phyloP scores from a whole-genome alignment of 2,329 filamentous ascomycete genomes.

The Fulvia fulva region DNA sequence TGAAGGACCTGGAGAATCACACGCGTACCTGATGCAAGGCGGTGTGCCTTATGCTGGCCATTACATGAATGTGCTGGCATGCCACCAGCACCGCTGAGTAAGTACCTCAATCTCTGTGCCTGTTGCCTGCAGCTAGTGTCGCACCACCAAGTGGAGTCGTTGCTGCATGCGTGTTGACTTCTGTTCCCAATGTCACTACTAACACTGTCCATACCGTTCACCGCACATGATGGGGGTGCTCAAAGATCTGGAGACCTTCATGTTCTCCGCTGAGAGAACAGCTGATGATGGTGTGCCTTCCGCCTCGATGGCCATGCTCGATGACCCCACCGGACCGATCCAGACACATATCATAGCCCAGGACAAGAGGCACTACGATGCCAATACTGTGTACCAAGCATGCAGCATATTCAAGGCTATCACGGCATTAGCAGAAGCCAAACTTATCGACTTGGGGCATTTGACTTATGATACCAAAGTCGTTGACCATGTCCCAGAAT shows the following conservation, averaged over 20 bases:
- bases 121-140: too few relatives aligned
- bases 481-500: constrained; percentile 13
- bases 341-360: constrained; percentile 15
- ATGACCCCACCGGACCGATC: constrained; percentile 14
- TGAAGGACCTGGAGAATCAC: too few relatives aligned
- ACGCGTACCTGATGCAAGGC: too few relatives aligned
- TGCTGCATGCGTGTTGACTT: not conserved
- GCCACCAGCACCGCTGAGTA: too few relatives aligned
- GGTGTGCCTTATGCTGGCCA: too few relatives aligned
- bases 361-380: constrained; percentile 15
- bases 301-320: constrained; percentile 21
- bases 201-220: not conserved
- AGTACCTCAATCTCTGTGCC: too few relatives aligned
- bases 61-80: too few relatives aligned
- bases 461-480: constrained; percentile 20
- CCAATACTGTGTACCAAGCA: constrained; percentile 26
- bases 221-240: constrained; percentile 7
- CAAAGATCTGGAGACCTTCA: constrained; percentile 14
- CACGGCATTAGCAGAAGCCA: constrained; percentile 21
- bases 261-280: constrained; percentile 7
- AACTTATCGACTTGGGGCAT: constrained; percentile 21
- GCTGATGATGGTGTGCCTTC: constrained; percentile 18
- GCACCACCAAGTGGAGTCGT: too few relatives aligned
- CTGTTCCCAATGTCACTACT: not conserved
- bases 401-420: constrained; percentile 30